phyloP scores from a whole-genome alignment of 768 basidiomycete species.

The Leccinum rimulosum region DNA sequence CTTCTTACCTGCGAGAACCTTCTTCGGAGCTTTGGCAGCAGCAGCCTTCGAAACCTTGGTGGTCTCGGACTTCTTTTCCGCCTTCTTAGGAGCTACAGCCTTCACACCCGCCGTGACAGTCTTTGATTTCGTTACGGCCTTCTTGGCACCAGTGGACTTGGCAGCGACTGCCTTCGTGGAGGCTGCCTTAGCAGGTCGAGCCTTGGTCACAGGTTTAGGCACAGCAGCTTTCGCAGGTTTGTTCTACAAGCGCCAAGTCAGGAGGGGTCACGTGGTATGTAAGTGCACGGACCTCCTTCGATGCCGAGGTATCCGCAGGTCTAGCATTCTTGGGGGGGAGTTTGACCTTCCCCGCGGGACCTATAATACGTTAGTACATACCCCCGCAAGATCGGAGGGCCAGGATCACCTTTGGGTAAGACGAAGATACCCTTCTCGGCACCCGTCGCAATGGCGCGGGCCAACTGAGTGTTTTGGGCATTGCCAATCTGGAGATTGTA shows the following conservation, averaged over 20 bases:
- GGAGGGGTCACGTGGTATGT: slow-evolving; percentile 20
- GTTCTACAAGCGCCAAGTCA: slow-evolving; percentile 23
- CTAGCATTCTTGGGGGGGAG: slow-evolving; percentile 59
- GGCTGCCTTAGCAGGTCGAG: slow-evolving; percentile 29
- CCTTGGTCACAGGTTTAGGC: slow-evolving; percentile 25
- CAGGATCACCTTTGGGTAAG: slow-evolving; percentile 75
- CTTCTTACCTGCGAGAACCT: slow-evolving; percentile 33
- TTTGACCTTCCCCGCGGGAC: slow-evolving; percentile 58
- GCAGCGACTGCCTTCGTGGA: slow-evolving; percentile 22
- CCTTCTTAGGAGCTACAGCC: slow-evolving; percentile 42
- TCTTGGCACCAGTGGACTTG: slow-evolving; percentile 27
- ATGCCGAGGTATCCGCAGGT: slow-evolving; percentile 47
- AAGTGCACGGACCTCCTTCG: slow-evolving; percentile 53
- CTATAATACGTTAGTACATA: slow-evolving; percentile 19
- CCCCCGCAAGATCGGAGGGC: neutral
- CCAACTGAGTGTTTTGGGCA: slow-evolving; percentile 75
- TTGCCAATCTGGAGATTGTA: slow-evolving; percentile 81
- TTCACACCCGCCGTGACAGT: slow-evolving; percentile 25
- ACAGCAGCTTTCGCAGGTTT: slow-evolving; percentile 32
- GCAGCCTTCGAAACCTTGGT: slow-evolving; percentile 34
- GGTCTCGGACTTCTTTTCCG: slow-evolving; percentile 32
- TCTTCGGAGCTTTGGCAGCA: slow-evolving; percentile 30
- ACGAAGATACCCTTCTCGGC: slow-evolving; percentile 80
- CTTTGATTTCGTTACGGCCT: slow-evolving; percentile 36
- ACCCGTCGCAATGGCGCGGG: slow-evolving; percentile 78